Evolutionary conservation across 2,329 filamentous ascomycete genomes (phyloP), one percentile per base, ranked within the genome.

Genomic region (Trichoderma pleuroti): DNA sequence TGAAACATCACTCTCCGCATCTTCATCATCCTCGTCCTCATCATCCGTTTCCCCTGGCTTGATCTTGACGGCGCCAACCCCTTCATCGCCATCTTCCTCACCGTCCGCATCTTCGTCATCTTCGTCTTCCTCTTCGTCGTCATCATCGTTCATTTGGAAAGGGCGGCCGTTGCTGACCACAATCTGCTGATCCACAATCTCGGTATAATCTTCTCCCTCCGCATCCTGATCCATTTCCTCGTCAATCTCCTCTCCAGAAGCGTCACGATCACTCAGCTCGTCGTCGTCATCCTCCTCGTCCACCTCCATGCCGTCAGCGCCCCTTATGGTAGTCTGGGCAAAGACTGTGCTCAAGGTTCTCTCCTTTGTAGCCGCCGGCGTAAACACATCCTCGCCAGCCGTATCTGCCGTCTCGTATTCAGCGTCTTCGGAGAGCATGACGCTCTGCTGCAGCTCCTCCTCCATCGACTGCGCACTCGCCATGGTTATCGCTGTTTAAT

Each of bases 381-480:
- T 74, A 46, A 70, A 74, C 49, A 67, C 72, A 64, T 73, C 73
- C 59, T 75, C 76, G 57, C 81, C 81, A 60, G 75, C 78, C 39
- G 77, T 76, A 30, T 81, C 76, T n/a, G 74, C 74, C 16, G 75
- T 78, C 63, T 79, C 81, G 68, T 83, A 84, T 42, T 84, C 83
- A 62, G 81, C 82, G 70, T 84, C 84, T 70, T 86, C 85, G 7
- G 85, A 86, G 70, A 84, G 81, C 74, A 86, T 80, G 56, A 84
- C 84, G 77, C 86, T 87, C 75, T 87, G 85, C 75, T 88, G 87
- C 70, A 87, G 81, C 77, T 88, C 85, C 71, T 89, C 86, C 76
- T 88, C 84, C 80, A 86, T 87, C 63, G 84, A 81, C 75, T 87
- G 86, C 69, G 84, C 82, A 75, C 83, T 86, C 66, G 83, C 79